Evolutionary conservation across 2,329 filamentous ascomycete species (phyloP).

Genomic region (Fonsecaea pedrosoi): DNA sequence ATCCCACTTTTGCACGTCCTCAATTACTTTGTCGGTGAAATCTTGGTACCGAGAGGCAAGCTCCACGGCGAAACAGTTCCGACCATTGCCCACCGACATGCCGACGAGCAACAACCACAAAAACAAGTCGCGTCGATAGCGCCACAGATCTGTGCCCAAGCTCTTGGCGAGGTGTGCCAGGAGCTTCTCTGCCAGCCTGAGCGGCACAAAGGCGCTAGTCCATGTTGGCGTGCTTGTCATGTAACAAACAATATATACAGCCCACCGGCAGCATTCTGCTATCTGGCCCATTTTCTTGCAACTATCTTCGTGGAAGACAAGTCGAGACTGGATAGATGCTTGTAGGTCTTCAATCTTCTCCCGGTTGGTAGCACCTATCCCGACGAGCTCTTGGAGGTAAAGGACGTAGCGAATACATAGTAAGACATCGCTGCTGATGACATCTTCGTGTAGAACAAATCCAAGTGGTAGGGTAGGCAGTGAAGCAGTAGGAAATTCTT

Average conservation of each 20-base stretch:
- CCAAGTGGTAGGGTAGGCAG: constrained; percentile 15
- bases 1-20: constrained; percentile 16
- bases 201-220: constrained; percentile 13
- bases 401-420: constrained; percentile 15
- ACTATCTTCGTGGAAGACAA: constrained; percentile 17
- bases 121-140: constrained; percentile 22
- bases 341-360: constrained; percentile 15
- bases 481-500: constrained; percentile 6
- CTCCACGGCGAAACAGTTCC: neutral
- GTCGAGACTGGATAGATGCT: constrained; percentile 17
- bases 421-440: constrained; percentile 16
- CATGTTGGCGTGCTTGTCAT: neutral
- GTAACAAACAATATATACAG: constrained; percentile 25
- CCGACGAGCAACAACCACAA: constrained; percentile 25
- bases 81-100: constrained; percentile 9
- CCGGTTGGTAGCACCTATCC: neutral
- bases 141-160: constrained; percentile 6
- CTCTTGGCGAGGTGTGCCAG: constrained; percentile 10
- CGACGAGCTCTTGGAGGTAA: constrained; percentile 2
- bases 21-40: constrained; percentile 1
- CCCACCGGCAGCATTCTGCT: constrained; percentile 25
- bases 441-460: constrained; percentile 19
- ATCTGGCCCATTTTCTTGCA: constrained; percentile 18
- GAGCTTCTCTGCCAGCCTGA: constrained; percentile 20
- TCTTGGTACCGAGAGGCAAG: constrained; percentile 2